These are phyloP conservation scores for Yamadazyma olivae DNA, from an alignment of 805 yeast genomes.

Conservation along the genomic window DNA sequence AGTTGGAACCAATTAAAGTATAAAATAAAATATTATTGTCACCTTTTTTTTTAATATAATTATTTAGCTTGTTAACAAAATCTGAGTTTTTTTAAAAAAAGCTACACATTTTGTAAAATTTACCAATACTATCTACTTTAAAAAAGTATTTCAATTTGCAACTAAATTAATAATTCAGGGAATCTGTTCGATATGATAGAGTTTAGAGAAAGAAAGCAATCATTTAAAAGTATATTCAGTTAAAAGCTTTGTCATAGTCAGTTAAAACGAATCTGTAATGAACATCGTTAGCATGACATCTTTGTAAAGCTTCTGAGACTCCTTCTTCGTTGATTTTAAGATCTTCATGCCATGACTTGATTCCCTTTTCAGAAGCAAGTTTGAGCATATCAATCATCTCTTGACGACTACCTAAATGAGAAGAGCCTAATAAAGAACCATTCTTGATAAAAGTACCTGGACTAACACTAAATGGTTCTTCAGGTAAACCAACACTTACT, in stretches of 20 bases:
- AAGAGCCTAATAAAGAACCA: conserved; percentile 27
- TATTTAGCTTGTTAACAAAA: too few species aligned
- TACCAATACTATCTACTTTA: too few species aligned
- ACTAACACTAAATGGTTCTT: conserved; percentile 16
- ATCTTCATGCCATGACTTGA: conserved; percentile 35
- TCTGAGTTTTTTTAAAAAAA: too few species aligned
- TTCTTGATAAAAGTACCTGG: conserved; percentile 26
- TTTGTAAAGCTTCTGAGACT: conserved; percentile 30
- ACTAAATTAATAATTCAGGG: too few species aligned
- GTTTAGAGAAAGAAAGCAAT: too few species aligned
- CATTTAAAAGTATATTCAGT: conserved; percentile 1
- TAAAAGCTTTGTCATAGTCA: conserved; percentile 41
- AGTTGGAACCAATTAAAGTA: too few species aligned
- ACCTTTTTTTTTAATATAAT: too few species aligned
- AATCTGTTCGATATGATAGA: too few species aligned
- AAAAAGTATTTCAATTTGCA: too few species aligned
- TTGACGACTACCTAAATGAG: conserved; percentile 32
- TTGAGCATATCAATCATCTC: conserved; percentile 37
- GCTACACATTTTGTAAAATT: too few species aligned
- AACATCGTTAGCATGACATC: conserved; percentile 32
- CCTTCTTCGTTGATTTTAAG: conserved; percentile 33
- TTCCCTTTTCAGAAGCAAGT: conserved; percentile 33
- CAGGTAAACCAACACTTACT: conserved; percentile 27
- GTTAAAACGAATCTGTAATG: conserved; percentile 57
- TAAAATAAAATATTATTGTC: too few species aligned